Evolutionary conservation across 163 green algal genomes (phyloP).

Genomic region (Chlamydomonas reinhardtii): DNA sequence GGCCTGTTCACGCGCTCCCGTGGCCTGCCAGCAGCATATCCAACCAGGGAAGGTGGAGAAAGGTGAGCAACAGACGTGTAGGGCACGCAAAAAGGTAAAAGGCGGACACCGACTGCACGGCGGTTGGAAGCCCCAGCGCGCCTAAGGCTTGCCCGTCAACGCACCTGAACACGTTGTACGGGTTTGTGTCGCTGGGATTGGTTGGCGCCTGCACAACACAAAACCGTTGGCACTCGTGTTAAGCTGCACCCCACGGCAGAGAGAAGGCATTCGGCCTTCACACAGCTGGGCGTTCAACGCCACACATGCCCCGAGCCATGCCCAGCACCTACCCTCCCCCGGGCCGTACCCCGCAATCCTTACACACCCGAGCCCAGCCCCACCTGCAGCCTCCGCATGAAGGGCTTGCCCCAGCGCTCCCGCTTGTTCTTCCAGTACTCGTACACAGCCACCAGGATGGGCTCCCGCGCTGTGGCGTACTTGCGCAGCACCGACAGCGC

Average conservation of each 20-base stretch:
- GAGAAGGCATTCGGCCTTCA: too few relatives aligned
- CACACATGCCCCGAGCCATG: too few relatives aligned
- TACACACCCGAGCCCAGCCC: neutral
- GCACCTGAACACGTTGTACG: constrained; percentile 95
- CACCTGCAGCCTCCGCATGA: constrained; percentile 84
- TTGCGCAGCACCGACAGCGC: constrained; percentile 72
- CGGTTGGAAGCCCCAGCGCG: too few relatives aligned
- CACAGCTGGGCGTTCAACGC: too few relatives aligned
- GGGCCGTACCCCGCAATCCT: too few relatives aligned
- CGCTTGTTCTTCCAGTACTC: constrained; percentile 94
- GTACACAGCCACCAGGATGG: constrained; percentile 78
- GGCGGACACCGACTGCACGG: too few relatives aligned
- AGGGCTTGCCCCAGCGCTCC: constrained; percentile 73
- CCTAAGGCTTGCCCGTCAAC: neutral
- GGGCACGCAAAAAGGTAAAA: too few relatives aligned
- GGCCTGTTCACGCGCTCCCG: constrained; percentile 92
- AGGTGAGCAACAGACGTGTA: neutral
- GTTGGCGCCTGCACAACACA: constrained; percentile 73
- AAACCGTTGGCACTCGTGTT: too few relatives aligned
- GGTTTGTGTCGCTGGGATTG: constrained; percentile 88
- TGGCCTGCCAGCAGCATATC: constrained; percentile 61
- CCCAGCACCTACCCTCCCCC: too few relatives aligned
- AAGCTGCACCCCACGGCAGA: too few relatives aligned
- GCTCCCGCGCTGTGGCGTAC: constrained; percentile 44
- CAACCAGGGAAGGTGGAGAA: neutral